Evolutionary conservation across 768 basidiomycete genomes (phyloP).

Genomic region (Kwoniella dendrophila): DNA sequence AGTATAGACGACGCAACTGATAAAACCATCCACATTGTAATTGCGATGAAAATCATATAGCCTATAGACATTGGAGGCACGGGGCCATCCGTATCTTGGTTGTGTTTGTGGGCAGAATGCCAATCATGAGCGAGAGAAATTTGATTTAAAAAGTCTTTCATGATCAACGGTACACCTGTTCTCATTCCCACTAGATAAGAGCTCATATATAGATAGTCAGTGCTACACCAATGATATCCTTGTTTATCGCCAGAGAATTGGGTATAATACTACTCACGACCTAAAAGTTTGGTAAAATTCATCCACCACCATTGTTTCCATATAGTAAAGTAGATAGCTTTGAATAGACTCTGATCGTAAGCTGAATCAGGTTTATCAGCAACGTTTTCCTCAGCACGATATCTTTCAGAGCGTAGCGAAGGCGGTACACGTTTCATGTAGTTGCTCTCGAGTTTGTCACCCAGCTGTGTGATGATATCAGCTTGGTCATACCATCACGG

Average conservation of each 20-base stretch:
- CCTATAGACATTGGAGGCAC: neutral
- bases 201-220: neutral
- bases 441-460: constrained; percentile 14
- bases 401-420: constrained; percentile 4
- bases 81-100: neutral
- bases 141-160: constrained; percentile 25
- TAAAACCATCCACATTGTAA: constrained; percentile 57
- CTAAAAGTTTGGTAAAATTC: neutral
- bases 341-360: constrained; percentile 40
- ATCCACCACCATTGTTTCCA: constrained; percentile 30
- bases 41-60: constrained; percentile 30
- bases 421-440: constrained; percentile 21
- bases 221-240: neutral
- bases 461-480: constrained; percentile 2
- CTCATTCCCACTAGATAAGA: constrained; percentile 10
- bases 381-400: neutral
- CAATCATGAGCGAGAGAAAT: constrained; percentile 40
- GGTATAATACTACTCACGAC: neutral
- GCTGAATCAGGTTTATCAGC: neutral
- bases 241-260: neutral
- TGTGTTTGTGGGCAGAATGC: constrained; percentile 6
- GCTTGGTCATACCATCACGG: neutral
- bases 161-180: constrained; percentile 30
- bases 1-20: neutral
- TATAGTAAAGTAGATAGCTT: constrained; percentile 32